Evolutionary conservation across 768 basidiomycete genomes (phyloP).

Genomic region (Leccinum rimulosum): DNA sequence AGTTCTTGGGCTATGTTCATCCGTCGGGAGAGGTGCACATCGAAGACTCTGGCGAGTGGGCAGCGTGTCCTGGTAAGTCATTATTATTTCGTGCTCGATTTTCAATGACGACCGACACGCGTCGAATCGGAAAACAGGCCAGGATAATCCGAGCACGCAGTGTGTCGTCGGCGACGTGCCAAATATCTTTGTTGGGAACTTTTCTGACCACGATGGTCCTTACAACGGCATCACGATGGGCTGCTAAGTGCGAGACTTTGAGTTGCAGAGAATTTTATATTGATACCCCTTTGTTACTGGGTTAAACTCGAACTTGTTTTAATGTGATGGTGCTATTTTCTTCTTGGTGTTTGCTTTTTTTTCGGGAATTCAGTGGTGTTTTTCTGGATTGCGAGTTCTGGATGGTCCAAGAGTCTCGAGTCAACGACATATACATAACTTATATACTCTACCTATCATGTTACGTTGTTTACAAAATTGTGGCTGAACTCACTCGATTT

Average conservation of each 20-base stretch:
- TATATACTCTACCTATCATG: too few relatives aligned
- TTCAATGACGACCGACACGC: neutral
- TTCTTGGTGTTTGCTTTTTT: too few relatives aligned
- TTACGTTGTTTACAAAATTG: too few relatives aligned
- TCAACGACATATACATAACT: too few relatives aligned
- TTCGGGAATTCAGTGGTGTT: too few relatives aligned
- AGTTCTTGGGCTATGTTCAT: conserved; percentile 41
- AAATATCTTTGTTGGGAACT: conserved; percentile 42
- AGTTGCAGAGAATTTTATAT: too few relatives aligned
- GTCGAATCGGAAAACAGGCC: conserved; percentile 29
- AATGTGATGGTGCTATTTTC: too few relatives aligned
- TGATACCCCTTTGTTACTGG: too few relatives aligned
- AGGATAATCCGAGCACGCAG: conserved; percentile 53
- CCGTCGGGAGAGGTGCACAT: conserved; percentile 44
- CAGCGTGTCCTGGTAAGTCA: conserved; percentile 46
- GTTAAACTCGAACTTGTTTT: too few relatives aligned
- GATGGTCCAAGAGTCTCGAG: too few relatives aligned
- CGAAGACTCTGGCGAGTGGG: conserved; percentile 47
- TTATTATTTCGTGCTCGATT: neutral
- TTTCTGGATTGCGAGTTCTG: too few relatives aligned
- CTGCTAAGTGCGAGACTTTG: conserved; percentile 10
- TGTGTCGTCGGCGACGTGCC: conserved; percentile 25
- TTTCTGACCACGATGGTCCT: conserved; percentile 45
- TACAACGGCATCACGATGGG: conserved; percentile 31
- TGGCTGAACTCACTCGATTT: too few relatives aligned